Evolutionary conservation across 768 basidiomycete genomes (phyloP), one percentile per base, ranked within the genome.

Genomic region (Chlorophyllum brunneum): DNA sequence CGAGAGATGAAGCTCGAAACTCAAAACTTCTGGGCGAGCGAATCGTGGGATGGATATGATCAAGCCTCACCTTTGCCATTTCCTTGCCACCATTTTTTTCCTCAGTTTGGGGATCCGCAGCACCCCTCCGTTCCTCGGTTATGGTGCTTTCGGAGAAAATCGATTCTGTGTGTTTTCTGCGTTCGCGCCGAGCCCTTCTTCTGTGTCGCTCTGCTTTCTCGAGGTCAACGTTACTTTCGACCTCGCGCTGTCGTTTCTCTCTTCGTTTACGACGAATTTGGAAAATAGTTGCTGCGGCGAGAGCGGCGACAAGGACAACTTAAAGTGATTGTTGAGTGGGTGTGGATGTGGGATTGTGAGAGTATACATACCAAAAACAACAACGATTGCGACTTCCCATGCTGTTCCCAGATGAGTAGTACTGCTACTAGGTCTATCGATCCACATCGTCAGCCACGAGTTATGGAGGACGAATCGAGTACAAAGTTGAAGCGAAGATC

Each of bases 321-420:
- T 30, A 6, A 16, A 26, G 16, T 7, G 18, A 36, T 7, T n/a
- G 27, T 39, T 23, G 11, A 7, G 11, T 18, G 37, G 39, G 13
- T n/a, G 39, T 30, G 27, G 2, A 23, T 45, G 4, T 22, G 36
- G 10, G 16, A 38, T 6, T 6, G 31, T 10, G 27, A 15, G n/a
- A 20, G 36, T 22, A 34, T 20, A 63, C 70, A 54, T 44, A 73
- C 73, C 46, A 46, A 70, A 66, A 9, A 70, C 56, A 8, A 63
- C 63, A 29, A 70, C 59, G 23, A 74, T 58, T 8, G 67, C 71
- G 15, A 68, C 64, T 55, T 74, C 71, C 71, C 71, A 73, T 38
- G 65, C 60, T n/a, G 59, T 39, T 4, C 68, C 65, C 18, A 73
- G 59, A 55, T 71, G 70, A 1, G n/a, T n/a, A n/a, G n/a, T n/a